Evolutionary conservation across 2,329 filamentous ascomycete genomes (phyloP), one percentile per base, ranked within the genome.

Genomic region (Exophiala phaeomuriformis): DNA sequence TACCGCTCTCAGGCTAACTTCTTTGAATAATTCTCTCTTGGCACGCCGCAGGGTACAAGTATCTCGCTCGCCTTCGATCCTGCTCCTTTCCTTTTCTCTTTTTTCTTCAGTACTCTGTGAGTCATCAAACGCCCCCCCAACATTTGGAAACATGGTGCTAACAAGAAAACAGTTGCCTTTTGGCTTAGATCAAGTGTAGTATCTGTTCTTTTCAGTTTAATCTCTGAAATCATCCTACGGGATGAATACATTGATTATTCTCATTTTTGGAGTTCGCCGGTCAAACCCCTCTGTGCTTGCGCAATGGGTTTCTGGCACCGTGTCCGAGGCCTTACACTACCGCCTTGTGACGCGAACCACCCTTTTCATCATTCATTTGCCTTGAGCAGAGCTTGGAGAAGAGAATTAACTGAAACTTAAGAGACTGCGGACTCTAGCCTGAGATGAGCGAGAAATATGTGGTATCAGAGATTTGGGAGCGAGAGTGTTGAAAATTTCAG

Each of bases 121-220:
- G 47, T 51, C 47, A 39, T 33, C 40, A 36, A 28, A 36, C 9
- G 2, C 10, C 29, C 45, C 39, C 33, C 30, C 35, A 32, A 40
- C 42, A 12, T 50, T 47, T 36, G n/a, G 30, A 27, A 40, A 32
- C 12, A 30, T 6, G 36, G 28, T 31, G 49, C 53, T 56, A 56
- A 56, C 33, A 49, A 7, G 63, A 72, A 72, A 65, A 66, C 75
- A 72, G 72, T 75, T 73, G 71, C 75, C 73, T 75, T 78, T 77
- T 72, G 72, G 75, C 73, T 66, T 71, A 88, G 85, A 89, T 89
- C 85, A 89, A 88, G 84, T 89, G 84, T 88, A 89, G 85, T 89
- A 89, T 88, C 85, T 88, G 85, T 90, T 90, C 86, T 90, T 89
- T 86, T 88, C 84, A 90, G 86, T 89, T 90, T 90, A 90, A 90